Base-by-base conservation (phyloP, 306 rosid genomes). In the Leucaena leucocephala region DNA sequence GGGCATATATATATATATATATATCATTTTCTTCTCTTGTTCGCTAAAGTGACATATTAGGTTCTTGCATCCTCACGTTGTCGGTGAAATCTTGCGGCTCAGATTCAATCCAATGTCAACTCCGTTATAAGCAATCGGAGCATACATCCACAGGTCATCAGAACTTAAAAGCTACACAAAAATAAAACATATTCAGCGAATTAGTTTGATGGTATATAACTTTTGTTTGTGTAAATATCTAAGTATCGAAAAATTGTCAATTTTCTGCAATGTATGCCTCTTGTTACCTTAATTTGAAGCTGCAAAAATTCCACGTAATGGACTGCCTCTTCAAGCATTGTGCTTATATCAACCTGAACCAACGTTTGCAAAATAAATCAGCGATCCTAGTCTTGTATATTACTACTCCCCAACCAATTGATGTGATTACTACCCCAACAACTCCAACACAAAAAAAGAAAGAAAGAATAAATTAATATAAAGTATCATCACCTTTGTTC, bases 301-400 rank as follows among this genome's bases (percentile, higher is more conserved):
- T 92, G 98, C 81, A 95, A 84, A 83, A 95, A 95, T 79, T 95
- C 88, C 76, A 95, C 98, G 62, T 95, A 95, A 39, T 89, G 88
- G 43, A 92, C 98, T 48, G 98, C 97, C 71, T 95, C 98, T 87
- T 95, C 98, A 45, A 95, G 96, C 98, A 95, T 95, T 50, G 98
- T 95, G 86, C 98, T 95, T 57, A 95, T 91, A 83, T 95, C 98
- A 66, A 95, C 97, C 97, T 92, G 75, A 12, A 61, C 50, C 22
- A 82, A 2, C 61, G 72, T 76, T 13, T 38, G 61, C 49, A 38
- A 68, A 80, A 43, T 75, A 61, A 71, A 27, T 78, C 75, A 68
- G 72, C 13, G 19, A 7, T 68, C 68, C 12, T 6, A 63, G 22
- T 38, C 48, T 38, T 10, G 3, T 5, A 58, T 8, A 9, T 22